A percentile compares a stretch with the other conserved stretches of the same genome.
Conservation (phyloP, 2,329 filamentous ascomycete species). For the Fusarium sp. region DNA sequence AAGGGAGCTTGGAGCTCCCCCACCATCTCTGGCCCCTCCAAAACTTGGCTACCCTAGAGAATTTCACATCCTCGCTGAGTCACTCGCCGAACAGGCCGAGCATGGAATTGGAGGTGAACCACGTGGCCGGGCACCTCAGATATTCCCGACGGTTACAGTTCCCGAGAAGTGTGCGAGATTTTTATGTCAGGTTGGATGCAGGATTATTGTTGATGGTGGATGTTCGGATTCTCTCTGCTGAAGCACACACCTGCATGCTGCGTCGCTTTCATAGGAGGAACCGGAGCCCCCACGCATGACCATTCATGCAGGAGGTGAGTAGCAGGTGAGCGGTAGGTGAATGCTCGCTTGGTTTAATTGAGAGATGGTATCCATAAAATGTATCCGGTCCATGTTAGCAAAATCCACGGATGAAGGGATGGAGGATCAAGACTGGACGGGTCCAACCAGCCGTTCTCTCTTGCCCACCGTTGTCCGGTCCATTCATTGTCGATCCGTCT, state of each 20-base stretch:
- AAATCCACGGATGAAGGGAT: slow-evolving; percentile 30
- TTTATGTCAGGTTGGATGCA: neutral
- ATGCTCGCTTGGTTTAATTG: neutral
- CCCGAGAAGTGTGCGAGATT: neutral
- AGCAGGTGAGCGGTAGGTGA: neutral
- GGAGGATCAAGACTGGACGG: slow-evolving; percentile 9
- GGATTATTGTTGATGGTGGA: neutral
- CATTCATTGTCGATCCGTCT: neutral
- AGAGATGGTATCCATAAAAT: neutral
- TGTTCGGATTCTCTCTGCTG: neutral
- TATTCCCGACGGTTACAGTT: neutral
- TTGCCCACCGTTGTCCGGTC: neutral
- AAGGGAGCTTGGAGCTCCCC: slow-evolving; percentile 34
- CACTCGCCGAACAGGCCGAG: slow-evolving; percentile 23
- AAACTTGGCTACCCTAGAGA: neutral
- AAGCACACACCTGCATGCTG: neutral
- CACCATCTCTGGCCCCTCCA: slow-evolving; percentile 32
- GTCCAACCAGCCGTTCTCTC: slow-evolving; percentile 8
- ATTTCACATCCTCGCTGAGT: slow-evolving; percentile 27
- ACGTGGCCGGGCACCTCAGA: neutral
- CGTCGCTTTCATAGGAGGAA: neutral
- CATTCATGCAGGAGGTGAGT: neutral
- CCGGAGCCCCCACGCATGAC: neutral
- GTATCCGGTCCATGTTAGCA: neutral
- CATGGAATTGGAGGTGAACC: neutral